Evolutionary conservation across 1,284 basidiomycete species (phyloP), one percentile per base, ranked within the genome.

Genomic region (Melanopsichium pennsylvanicum): DNA sequence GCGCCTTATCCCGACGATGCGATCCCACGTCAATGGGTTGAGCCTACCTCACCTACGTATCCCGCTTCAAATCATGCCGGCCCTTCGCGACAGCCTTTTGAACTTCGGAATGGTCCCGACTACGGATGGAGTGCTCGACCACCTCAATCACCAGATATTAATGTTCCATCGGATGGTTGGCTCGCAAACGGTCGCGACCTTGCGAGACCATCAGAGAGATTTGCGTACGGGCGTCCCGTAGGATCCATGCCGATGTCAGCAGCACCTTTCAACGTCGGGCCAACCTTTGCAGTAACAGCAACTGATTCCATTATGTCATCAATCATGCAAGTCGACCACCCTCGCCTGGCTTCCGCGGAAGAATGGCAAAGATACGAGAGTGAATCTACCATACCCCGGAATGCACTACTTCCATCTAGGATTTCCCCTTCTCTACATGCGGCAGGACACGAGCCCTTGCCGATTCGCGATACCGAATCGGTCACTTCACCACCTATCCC

Each of bases 291-390:
- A 29, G 13, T 13, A 29, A 10, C 26, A 19, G 18, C 35, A 18
- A 13, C 35, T 19, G n/a, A 29, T 7, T 26, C 47, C 18, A n/a
- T 39, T 5, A 49, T 47, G 35, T 2, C 36, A 0, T 10, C 51
- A 6, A 16, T 43, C 7, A 22, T 27, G 11, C 29, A 42, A 8
- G 13, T 26, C 12, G 8, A 18, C 4, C 38, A 38, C n/a, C n/a
- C 34, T 22, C 47, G 52, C 9, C 22, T 52, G 29, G 29, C 31
- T 5, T 63, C 60, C 15, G 48, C 45, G 18, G 54, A 63, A 36
- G 52, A 51, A 33, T 57, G 52, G 54, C 47, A 34, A 31, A 40
- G 58, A 13, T 46, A 49, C n/a, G 47, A 42, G 26, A 29, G 43
- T 2, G 37, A 35, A 10, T 21, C 12, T 23, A 9, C 32, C n/a